These are phyloP conservation scores for Pestalotiopsis sp. DNA, from an alignment of 2,329 filamentous ascomycete species.

Conservation along the genomic window DNA sequence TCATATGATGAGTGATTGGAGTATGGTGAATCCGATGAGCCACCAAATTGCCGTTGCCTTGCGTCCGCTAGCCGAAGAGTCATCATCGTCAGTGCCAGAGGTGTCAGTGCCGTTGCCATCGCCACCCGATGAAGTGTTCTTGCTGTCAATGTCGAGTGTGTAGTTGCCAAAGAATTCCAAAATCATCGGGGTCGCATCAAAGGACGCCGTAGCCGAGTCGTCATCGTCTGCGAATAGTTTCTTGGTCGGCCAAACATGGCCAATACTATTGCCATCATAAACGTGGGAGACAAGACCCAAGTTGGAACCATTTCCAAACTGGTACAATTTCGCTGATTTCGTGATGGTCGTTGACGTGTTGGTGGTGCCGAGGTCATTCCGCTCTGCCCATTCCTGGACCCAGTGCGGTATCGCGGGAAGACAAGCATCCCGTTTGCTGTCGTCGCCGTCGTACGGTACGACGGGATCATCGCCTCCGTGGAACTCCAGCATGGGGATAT, in stretches of 20 bases:
- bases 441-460: slow-evolving; percentile 41
- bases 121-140: neutral
- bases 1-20: neutral
- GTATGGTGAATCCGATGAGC: neutral
- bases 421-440: slow-evolving; percentile 34
- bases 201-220: slow-evolving; percentile 2
- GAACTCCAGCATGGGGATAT: slow-evolving; percentile 45
- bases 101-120: neutral
- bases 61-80: neutral
- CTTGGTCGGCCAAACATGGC: slow-evolving; percentile 8
- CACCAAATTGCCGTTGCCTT: neutral
- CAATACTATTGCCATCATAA: slow-evolving; percentile 8
- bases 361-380: slow-evolving; percentile 19
- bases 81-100: neutral
- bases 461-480: slow-evolving; percentile 44
- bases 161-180: slow-evolving; percentile 9
- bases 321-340: neutral
- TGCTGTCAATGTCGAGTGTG: neutral
- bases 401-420: slow-evolving; percentile 40
- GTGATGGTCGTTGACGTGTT: neutral
- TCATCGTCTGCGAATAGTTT: neutral
- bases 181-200: slow-evolving; percentile 9
- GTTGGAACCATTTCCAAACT: neutral
- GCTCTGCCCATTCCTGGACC: slow-evolving; percentile 32
- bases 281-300: slow-evolving; percentile 6